Evolutionary conservation across 805 yeast species (phyloP), one percentile per base, ranked within the genome.

Genomic region (Pichia phayaonensis): DNA sequence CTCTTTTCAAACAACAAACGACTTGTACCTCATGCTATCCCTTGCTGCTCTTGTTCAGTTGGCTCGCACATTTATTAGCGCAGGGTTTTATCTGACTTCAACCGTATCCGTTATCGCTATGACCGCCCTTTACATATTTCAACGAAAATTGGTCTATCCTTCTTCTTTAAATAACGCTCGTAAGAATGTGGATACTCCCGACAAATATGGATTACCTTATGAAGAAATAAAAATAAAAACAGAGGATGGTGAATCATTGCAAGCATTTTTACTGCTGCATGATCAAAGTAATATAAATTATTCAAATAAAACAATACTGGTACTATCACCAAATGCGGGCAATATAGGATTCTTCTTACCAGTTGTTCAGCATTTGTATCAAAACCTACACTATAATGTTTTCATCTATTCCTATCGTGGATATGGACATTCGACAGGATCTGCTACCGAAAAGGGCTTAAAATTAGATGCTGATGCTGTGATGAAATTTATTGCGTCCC

Each of bases 291-390:
- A 60, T 4, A 59, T 70, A 4, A 55, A 51, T 21, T 77, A 81
- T 51, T 66, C 74, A 31, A 72, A 77, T 55, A 86, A 84, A 56
- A 60, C 94, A 24, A 75, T 94, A 21, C 72, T 90, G 47, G 18
- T 54, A 8, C 39, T 57, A 21, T 82, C 90, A 45, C 98, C 98
- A 5, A 92, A 92, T 67, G 97, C 97, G 2, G 98, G 98, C 6
- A 92, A 94, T 64, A 92, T 92, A 56, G 98, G 98, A 18, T 89
- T 88, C 62, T 83, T 86, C 27, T 70, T 92, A 45, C 96, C 97
- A 1, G 78, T 89, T 10, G 95, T 86, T 3, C 73, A 82, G 45
- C 65, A 84, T 11, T 81, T 90, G 54, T 86, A 79, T 66, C 68
- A 72, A 45, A 68, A 72, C 39, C 75, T 84, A 65, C 79, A 80